Conservation (phyloP, 371 early-diverging fungal species). For the Syncephalastrum contaminatum region DNA sequence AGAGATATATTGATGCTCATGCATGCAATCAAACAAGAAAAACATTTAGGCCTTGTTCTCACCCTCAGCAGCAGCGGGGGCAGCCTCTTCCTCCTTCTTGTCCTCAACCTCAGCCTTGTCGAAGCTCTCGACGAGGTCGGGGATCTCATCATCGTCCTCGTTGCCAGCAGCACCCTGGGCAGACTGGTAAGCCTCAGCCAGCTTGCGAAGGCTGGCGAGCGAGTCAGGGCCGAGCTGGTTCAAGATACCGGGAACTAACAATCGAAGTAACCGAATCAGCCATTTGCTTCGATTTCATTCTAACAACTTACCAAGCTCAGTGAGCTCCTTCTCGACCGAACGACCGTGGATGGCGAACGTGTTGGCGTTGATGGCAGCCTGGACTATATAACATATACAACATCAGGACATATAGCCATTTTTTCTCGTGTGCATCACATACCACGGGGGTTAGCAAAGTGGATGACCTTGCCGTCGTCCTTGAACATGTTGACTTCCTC, state of each 20-base stretch:
- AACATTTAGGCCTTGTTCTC: constrained; percentile 14
- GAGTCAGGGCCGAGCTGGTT: constrained; percentile 96
- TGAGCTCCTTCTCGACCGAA: constrained; percentile 87
- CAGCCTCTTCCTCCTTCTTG: constrained; percentile 26
- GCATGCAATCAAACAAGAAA: constrained; percentile 7
- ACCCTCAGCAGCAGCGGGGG: constrained; percentile 4
- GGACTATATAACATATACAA: constrained; percentile 48
- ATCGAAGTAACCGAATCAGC: background rate
- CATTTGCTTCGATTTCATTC: constrained; percentile 1
- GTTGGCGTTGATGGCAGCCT: constrained; percentile 85
- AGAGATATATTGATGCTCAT: too few species aligned
- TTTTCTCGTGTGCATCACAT: constrained; percentile 15
- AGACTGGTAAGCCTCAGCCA: constrained; percentile 83
- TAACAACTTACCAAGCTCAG: constrained; percentile 60
- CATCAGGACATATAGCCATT: background rate
- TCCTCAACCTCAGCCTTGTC: constrained; percentile 55
- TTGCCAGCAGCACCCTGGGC: constrained; percentile 55
- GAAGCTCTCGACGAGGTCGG: constrained; percentile 71
- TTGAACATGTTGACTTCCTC: constrained; percentile 99
- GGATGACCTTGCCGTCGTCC: constrained; percentile 90
- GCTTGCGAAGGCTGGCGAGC: constrained; percentile 82
- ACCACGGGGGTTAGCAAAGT: constrained; percentile 92
- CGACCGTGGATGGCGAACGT: constrained; percentile 91
- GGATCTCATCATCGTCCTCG: constrained; percentile 72
- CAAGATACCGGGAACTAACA: constrained; percentile 85